These are phyloP conservation scores for Zygoascus hellenicus DNA, from an alignment of 1,139 yeast species.

Conservation along the genomic window DNA sequence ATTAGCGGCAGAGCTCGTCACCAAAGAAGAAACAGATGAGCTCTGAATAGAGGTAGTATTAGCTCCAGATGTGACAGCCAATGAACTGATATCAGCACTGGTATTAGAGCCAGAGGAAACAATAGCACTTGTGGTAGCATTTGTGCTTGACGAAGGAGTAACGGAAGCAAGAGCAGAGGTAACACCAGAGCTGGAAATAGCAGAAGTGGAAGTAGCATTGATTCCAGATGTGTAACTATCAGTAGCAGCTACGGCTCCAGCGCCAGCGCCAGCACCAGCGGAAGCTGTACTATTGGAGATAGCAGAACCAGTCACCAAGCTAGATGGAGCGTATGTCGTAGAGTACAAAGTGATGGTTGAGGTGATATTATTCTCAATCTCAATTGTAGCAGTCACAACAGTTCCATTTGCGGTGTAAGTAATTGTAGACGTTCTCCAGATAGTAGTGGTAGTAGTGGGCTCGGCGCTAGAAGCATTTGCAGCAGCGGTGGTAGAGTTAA, in stretches of 20 bases:
- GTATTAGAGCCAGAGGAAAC: constrained; percentile 6
- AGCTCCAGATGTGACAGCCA: constrained; percentile 8
- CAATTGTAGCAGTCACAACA: constrained; percentile 23
- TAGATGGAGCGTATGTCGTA: neutral
- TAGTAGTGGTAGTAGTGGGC: constrained; percentile 9
- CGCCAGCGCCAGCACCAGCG: constrained; percentile 7
- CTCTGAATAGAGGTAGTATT: constrained; percentile 6
- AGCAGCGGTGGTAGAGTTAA: neutral
- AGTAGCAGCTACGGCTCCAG: constrained; percentile 1
- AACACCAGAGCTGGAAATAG: constrained; percentile 4
- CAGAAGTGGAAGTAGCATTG: constrained; percentile 6
- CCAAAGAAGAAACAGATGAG: constrained; percentile 1
- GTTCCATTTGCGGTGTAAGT: constrained; percentile 19
- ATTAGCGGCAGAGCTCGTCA: constrained; percentile 2
- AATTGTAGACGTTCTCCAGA: constrained; percentile 4
- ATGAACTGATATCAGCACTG: constrained; percentile 4
- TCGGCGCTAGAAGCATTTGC: neutral
- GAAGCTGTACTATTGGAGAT: constrained; percentile 5
- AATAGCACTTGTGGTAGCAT: neutral
- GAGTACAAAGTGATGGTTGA: neutral
- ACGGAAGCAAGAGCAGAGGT: neutral
- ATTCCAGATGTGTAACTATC: constrained; percentile 1
- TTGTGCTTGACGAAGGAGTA: neutral
- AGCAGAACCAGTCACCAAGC: neutral
- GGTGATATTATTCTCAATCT: constrained; percentile 16